These are phyloP conservation scores for Teunomyces lycoperdinae DNA, from an alignment of 805 yeast species.

Conservation along the genomic window DNA sequence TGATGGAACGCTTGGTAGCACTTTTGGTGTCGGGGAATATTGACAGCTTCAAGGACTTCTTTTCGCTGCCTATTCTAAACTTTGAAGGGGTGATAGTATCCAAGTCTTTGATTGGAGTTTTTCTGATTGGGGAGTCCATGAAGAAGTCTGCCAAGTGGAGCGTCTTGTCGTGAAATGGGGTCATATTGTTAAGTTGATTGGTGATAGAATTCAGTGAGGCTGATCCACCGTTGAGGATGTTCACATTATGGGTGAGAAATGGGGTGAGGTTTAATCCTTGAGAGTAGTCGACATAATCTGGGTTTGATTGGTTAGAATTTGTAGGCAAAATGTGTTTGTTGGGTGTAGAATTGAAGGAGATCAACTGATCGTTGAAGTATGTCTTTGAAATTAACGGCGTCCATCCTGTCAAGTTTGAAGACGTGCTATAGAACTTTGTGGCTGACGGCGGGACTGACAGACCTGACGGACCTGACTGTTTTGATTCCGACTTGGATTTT, in stretches of 20 bases:
- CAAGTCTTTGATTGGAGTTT: slow-evolving; percentile 33
- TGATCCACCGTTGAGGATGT: slow-evolving; percentile 16
- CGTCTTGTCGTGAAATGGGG: slow-evolving; percentile 44
- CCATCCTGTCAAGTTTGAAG: slow-evolving; percentile 32
- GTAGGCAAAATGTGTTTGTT: slow-evolving; percentile 22
- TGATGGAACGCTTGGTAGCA: slow-evolving; percentile 33
- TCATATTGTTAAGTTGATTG: slow-evolving; percentile 27
- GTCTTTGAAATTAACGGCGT: slow-evolving; percentile 42
- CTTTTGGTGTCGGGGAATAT: slow-evolving; percentile 26
- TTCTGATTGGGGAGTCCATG: slow-evolving; percentile 42
- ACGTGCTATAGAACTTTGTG: slow-evolving; percentile 15
- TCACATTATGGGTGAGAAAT: slow-evolving; percentile 34
- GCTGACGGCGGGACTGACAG: slow-evolving; percentile 21
- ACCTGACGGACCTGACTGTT: background rate
- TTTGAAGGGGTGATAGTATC: slow-evolving; percentile 42
- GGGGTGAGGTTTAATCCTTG: slow-evolving; percentile 42
- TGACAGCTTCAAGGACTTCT: slow-evolving; percentile 14
- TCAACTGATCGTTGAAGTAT: slow-evolving; percentile 30
- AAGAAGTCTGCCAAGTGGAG: slow-evolving; percentile 41
- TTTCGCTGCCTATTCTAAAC: slow-evolving; percentile 25
- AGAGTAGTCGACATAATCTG: slow-evolving; percentile 26
- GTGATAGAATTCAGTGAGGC: slow-evolving; percentile 17
- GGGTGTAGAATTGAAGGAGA: slow-evolving; percentile 37
- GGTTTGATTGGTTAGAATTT: slow-evolving; percentile 9
- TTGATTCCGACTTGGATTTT: background rate